A percentile compares a stretch with the other conserved stretches of the same genome.
Evolutionary conservation across 306 rosid genomes (phyloP).

Genomic region (Vigna angularis): DNA sequence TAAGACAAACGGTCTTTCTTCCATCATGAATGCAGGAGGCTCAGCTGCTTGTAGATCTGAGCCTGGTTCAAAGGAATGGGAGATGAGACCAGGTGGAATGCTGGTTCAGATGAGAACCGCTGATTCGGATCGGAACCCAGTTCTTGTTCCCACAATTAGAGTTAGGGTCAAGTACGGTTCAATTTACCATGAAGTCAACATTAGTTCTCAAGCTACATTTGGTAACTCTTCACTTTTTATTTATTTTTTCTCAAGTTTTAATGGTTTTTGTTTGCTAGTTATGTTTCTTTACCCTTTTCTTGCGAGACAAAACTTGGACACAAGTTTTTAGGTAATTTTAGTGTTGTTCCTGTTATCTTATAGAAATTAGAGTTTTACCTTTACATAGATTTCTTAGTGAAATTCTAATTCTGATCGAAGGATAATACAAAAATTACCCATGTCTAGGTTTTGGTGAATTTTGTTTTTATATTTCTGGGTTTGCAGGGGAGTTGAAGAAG

Average conservation of each 20-base stretch:
- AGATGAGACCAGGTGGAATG: slow-evolving; percentile 98
- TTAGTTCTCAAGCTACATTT: slow-evolving; percentile 85
- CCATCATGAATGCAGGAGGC: slow-evolving; percentile 51
- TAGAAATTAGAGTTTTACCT: not conserved
- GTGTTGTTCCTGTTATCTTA: not conserved
- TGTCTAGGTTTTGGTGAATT: not conserved
- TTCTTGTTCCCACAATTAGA: slow-evolving; percentile 68
- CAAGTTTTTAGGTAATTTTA: not conserved
- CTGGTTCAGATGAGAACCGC: slow-evolving; percentile 78
- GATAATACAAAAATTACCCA: not conserved
- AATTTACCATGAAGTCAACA: slow-evolving; percentile 77
- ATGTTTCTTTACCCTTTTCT: not conserved
- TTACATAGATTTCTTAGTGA: not conserved
- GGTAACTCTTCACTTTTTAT: slow-evolving; percentile 51
- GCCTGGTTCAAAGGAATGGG: slow-evolving; percentile 77
- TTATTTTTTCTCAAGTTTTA: not conserved
- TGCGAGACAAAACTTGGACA: not conserved
- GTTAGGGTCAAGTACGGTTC: slow-evolving; percentile 87
- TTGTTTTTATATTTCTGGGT: not conserved
- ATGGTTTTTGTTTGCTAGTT: slow-evolving; percentile 6
- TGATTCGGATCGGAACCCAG: slow-evolving; percentile 71
- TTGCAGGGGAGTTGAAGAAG: slow-evolving; percentile 91
- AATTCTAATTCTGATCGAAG: not conserved
- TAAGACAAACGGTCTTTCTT: slow-evolving; percentile 50
- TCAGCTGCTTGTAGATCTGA: slow-evolving; percentile 53